A percentile compares a stretch with the other conserved stretches of the same genome.
Conservation (phyloP, 2,329 filamentous ascomycete species). For the Chaetomiaceae sp. region DNA sequence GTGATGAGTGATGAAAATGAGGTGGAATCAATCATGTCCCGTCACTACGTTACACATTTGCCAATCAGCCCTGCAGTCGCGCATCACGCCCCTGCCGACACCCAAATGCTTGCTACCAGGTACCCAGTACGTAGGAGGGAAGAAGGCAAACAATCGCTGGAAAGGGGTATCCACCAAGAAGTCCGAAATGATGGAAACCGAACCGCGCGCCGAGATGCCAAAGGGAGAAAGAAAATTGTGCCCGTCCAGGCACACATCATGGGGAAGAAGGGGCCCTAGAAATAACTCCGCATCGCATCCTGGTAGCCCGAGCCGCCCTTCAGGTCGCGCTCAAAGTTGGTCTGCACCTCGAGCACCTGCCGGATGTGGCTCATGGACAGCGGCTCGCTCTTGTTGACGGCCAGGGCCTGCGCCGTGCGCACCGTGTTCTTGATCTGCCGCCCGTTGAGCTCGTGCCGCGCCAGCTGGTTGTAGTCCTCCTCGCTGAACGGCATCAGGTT, state of each 20-base stretch:
- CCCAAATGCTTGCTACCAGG: too few species aligned
- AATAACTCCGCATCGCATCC: conserved; percentile 80
- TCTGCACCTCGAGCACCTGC: conserved; percentile 75
- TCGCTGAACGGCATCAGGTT: conserved; percentile 57
- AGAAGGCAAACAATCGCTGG: not conserved
- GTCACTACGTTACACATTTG: too few species aligned
- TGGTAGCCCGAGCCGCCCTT: conserved; percentile 74
- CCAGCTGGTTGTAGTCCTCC: conserved; percentile 60
- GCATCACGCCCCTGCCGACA: too few species aligned
- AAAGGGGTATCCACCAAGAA: not conserved
- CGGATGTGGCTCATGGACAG: conserved; percentile 75
- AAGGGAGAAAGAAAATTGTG: not conserved
- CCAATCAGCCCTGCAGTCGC: too few species aligned
- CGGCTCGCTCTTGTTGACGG: conserved; percentile 64
- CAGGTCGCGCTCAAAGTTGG: conserved; percentile 76
- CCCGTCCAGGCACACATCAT: not conserved
- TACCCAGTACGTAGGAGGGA: not conserved
- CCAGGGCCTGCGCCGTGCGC: conserved; percentile 74
- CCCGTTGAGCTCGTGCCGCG: conserved; percentile 57
- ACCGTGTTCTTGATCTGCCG: conserved; percentile 84
- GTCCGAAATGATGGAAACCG: too few species aligned
- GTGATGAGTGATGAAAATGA: too few species aligned
- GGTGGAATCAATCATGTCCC: too few species aligned
- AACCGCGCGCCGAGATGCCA: not conserved
- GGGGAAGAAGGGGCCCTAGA: conserved; percentile 29